A percentile compares a stretch with the other conserved stretches of the same genome.
These are phyloP conservation scores for Platanthera zijinensis DNA, from an alignment of 106 monocot species.

Conservation along the genomic window DNA sequence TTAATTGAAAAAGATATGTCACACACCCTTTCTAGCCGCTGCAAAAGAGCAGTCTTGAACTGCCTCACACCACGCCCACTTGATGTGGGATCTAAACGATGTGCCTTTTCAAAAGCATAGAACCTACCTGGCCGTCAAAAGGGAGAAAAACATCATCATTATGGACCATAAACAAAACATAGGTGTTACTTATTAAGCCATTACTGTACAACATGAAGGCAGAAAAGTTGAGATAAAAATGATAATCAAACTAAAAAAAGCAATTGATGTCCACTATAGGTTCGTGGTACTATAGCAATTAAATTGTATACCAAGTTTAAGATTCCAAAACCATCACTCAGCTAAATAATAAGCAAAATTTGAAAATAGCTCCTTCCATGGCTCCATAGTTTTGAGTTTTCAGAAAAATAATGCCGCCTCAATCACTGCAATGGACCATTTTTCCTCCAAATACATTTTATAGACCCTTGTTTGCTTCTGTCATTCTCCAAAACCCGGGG, in stretches of 20 bases:
- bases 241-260: neutral
- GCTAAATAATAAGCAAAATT: neutral
- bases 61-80: constrained; percentile 80
- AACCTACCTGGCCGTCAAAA: constrained; percentile 42
- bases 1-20: neutral
- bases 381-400: neutral
- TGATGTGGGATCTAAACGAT: constrained; percentile 62
- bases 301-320: neutral
- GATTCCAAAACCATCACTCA: neutral
- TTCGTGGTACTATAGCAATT: neutral
- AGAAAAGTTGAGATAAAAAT: neutral
- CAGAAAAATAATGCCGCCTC: neutral
- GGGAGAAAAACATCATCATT: neutral
- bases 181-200: neutral
- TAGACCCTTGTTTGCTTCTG: too few species aligned
- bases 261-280: neutral
- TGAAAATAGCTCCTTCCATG: neutral
- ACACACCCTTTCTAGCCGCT: constrained; percentile 59
- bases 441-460: too few species aligned
- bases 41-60: constrained; percentile 67
- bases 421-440: neutral
- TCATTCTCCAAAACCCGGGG: too few species aligned
- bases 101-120: constrained; percentile 79
- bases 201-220: neutral
- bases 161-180: neutral